Base-by-base conservation (phyloP, 78 protist genomes). In the Polysphondylium violaceum region DNA sequence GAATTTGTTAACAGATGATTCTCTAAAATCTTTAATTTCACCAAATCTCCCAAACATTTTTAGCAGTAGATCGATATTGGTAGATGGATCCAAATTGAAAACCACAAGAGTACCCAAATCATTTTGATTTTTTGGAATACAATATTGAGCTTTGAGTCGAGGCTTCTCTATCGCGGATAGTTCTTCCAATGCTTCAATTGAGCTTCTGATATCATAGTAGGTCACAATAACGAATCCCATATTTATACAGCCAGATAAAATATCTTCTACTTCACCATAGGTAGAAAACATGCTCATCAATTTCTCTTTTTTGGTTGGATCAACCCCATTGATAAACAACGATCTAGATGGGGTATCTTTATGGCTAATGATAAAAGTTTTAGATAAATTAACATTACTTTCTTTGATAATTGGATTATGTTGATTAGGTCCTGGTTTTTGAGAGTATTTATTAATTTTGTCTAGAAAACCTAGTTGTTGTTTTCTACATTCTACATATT, bases 61-160 rank as follows among this genome's bases (percentile, higher is more conserved):
- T 40, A 9, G 9, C 8, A 96, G 35, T 1, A 59, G 90, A n/a
- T 78, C 73, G 38, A 74, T 92, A 1, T 90, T 41, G 0, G 50
- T 74, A 25, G 25, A 9, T 0, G 93, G 69, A 31, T 86, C 87
- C 7, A 93, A n/a, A 76, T 95, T 95, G 68, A 95, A 89, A n/a
- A 95, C 90, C 0, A 96, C 96, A n/a, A 96, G 71, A 4, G 98
- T 96, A 7, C 98, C 97, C 7, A 87, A 81, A 50, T 95, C 97
- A 29, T 55, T n/a, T 3, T 81, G 58, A 23, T 92, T 92, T 35
- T 88, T 93, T 9, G 50, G 79, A 0, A 93, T 35, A 51, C 79
- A 69, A 72, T 79, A 94, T 59, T 68, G 94, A 8, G 90, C 43
- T 1, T 73, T 92, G 12, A 90, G 29, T 33, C 68, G 27, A 14